Evolutionary conservation across 2,329 filamentous ascomycete genomes (phyloP), one percentile per base, ranked within the genome.

Genomic region (Phaeophleospora eucalypticola): DNA sequence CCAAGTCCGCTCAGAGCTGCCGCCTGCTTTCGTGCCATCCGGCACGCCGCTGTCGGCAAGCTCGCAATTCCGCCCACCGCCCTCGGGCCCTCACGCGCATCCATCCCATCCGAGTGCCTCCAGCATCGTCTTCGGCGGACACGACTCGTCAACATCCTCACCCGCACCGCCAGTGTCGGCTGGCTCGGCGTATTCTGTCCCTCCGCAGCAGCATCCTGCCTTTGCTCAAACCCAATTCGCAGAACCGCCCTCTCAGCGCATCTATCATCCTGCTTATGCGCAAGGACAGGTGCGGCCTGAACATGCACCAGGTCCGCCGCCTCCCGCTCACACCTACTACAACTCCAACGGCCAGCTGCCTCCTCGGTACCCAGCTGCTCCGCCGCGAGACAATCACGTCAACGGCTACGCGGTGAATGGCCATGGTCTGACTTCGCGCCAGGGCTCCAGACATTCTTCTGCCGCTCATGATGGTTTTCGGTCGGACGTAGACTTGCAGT

Each of bases 71-170:
- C 51, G 38, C n/a, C 48, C 41, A 16, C 48, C 40, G 15, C 36
- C 51, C 14, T 38, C 44, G 27, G 36, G 52, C 8, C 37, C 55
- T 16, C 46, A 56, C 18, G 45, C 44, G 15, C 55, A 59, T 40
- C 40, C 50, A 4, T 46, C 51, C 20, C 58, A 62, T 38, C 58
- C 58, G 7, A 62, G 61, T 52, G 46, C 49, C 12, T 49, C 51
- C 43, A 57, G 51, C 41, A 65, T 71, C 35, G 62, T 69, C 17
- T 73, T 72, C 52, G 66, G 67, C 34, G 65, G 65, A 18, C 59
- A 62, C 15, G 59, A 68, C 18, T 70, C 68, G 16, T 60, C 64
- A 4, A 60, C 58, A 12, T 59, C 65, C 16, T 71, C 71, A 2
- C 68, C 67, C 4, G 67, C 66, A 4, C 61, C 60, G 16, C 56